phyloP scores from a whole-genome alignment of 352 stramenopile species.

The Globisporangium nunn region DNA sequence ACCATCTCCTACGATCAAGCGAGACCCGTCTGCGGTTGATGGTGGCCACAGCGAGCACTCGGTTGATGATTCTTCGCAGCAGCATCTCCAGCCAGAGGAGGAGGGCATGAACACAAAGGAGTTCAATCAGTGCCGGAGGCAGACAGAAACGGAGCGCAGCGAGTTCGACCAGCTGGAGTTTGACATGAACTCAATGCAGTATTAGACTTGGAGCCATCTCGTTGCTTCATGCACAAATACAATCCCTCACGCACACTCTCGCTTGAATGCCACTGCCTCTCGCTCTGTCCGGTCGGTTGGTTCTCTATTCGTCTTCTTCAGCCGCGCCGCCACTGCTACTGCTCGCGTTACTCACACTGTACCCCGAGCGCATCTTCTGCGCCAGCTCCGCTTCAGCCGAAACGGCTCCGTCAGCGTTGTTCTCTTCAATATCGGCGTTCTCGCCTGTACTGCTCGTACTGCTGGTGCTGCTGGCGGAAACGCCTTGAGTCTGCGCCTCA shows the following conservation, averaged over 20 bases:
- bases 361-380: conserved; percentile 31
- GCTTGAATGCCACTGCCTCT: not conserved
- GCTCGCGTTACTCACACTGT: conserved; percentile 53
- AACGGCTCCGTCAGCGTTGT: conserved; percentile 10
- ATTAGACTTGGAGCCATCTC: not conserved
- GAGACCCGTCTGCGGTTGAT: conserved; percentile 35
- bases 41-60: not conserved
- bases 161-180: conserved; percentile 3
- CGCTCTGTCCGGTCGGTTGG: not conserved
- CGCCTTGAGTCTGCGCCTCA: conserved; percentile 26
- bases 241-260: not conserved
- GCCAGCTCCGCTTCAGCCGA: conserved; percentile 13
- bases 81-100: not conserved
- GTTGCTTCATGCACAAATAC: not conserved
- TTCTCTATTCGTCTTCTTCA: conserved; percentile 6
- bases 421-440: conserved; percentile 17
- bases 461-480: conserved; percentile 21
- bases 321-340: conserved; percentile 36
- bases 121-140: conserved; percentile 2
- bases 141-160: conserved; percentile 5
- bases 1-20: conserved; percentile 72
- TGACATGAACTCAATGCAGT: conserved; percentile 14
- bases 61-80: not conserved
- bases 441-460: conserved; percentile 15
- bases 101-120: conserved; percentile 7